Evolutionary conservation across 768 basidiomycete species (phyloP).

Genomic region (Lepiota brunneoincarnata): DNA sequence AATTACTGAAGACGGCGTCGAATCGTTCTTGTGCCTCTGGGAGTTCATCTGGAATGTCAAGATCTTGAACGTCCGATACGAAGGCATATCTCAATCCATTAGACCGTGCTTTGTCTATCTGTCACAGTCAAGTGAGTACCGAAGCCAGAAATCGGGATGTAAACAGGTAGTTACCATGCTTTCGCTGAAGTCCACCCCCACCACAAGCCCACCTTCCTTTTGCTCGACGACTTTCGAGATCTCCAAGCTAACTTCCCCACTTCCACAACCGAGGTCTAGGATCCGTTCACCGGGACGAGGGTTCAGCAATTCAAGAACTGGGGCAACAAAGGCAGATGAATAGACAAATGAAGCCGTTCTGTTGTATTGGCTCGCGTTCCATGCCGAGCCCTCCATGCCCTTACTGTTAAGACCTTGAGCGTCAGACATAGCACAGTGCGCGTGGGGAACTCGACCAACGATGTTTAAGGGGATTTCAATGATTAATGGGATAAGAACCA

Average conservation of each 20-base stretch:
- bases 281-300: conserved; percentile 67
- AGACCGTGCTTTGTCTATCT: conserved; percentile 16
- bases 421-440: not conserved
- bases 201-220: conserved; percentile 47
- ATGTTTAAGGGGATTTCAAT: not conserved
- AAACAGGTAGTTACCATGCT: conserved; percentile 58
- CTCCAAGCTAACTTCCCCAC: conserved; percentile 68
- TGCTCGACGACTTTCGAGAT: conserved; percentile 51
- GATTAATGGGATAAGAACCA: not conserved
- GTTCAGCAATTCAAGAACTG: conserved; percentile 60
- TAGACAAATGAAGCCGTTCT: conserved; percentile 72
- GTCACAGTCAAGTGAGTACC: not conserved
- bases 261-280: conserved; percentile 81
- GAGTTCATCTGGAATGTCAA: conserved; percentile 35
- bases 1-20: conserved; percentile 80
- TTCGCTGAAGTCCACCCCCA: conserved; percentile 69
- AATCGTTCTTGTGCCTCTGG: conserved; percentile 38
- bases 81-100: conserved; percentile 43
- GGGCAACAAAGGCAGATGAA: conserved; percentile 42
- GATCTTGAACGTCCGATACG: conserved; percentile 52
- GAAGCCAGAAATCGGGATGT: not conserved
- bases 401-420: not conserved
- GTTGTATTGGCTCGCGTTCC: conserved; percentile 62
- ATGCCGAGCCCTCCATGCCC: conserved; percentile 19
- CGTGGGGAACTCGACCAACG: not conserved